Conservation (phyloP, 2,329 filamentous ascomycete species). For the Mollisia scopiformis region DNA sequence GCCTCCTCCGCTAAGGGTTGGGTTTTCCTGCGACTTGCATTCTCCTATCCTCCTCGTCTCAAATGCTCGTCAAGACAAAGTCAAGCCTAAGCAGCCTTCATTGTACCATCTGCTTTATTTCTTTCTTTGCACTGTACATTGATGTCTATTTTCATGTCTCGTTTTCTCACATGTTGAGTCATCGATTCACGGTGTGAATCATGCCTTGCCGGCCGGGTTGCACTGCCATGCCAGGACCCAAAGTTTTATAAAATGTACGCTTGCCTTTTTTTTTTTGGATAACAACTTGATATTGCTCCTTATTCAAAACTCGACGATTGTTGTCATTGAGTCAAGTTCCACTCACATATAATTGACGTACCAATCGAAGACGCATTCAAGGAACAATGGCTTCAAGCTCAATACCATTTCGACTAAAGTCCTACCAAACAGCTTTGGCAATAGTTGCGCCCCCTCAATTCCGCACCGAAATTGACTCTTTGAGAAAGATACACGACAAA, state of each 20-base stretch:
- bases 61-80: too few relatives aligned
- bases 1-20: too few relatives aligned
- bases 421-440: constrained; percentile 56
- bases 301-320: background rate
- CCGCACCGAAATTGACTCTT: constrained; percentile 52
- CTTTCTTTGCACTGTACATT: too few relatives aligned
- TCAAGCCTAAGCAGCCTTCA: too few relatives aligned
- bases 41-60: too few relatives aligned
- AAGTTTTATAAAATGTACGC: background rate
- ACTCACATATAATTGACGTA: background rate
- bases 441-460: constrained; percentile 55
- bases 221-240: background rate
- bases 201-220: background rate
- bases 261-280: too few relatives aligned
- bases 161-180: background rate
- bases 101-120: background rate
- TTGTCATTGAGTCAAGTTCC: background rate
- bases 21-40: too few relatives aligned
- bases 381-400: background rate
- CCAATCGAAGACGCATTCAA: background rate
- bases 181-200: background rate
- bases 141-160: background rate
- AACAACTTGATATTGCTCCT: too few relatives aligned
- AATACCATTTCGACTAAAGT: background rate
- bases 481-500: constrained; percentile 66